These are phyloP conservation scores for Penicillium samsonianum DNA, from an alignment of 495 filamentous ascomycete species.

Conservation along the genomic window DNA sequence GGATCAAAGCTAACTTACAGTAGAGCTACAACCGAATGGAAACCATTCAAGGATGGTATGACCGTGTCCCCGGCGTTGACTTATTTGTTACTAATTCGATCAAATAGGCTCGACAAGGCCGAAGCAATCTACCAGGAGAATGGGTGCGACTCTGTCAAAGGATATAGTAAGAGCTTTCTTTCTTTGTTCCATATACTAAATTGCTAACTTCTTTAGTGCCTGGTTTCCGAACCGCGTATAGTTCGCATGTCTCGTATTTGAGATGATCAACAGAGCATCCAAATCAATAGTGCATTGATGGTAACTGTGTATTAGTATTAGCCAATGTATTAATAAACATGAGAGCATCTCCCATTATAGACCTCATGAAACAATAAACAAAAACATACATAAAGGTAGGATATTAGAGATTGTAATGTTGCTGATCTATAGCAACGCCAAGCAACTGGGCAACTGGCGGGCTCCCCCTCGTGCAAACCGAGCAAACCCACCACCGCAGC, in stretches of 20 bases:
- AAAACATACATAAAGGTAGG: neutral
- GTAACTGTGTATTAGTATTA: slow-evolving; percentile 4
- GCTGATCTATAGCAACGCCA: slow-evolving; percentile 5
- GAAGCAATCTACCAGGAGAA: slow-evolving; percentile 35
- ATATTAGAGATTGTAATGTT: neutral
- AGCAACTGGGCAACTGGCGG: slow-evolving; percentile 30
- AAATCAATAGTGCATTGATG: neutral
- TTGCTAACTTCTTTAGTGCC: slow-evolving; percentile 28
- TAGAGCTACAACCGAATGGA: slow-evolving; percentile 68
- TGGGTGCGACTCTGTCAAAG: slow-evolving; percentile 33
- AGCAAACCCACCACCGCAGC: slow-evolving; percentile 47
- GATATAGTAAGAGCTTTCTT: slow-evolving; percentile 32
- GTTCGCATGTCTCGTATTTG: slow-evolving; percentile 7
- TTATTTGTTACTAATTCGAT: slow-evolving; percentile 7
- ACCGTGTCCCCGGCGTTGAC: neutral
- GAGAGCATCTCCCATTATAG: neutral
- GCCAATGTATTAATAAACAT: neutral
- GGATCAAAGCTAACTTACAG: slow-evolving; percentile 19
- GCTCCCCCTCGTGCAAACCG: slow-evolving; percentile 48
- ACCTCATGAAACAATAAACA: neutral
- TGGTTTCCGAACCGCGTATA: slow-evolving; percentile 33
- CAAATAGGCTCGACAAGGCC: slow-evolving; percentile 38
- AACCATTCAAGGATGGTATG: slow-evolving; percentile 65
- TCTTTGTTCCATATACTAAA: neutral
- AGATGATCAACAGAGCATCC: neutral